Evolutionary conservation across 768 basidiomycete species (phyloP), one percentile per base, ranked within the genome.

Genomic region (Lactarius psammicola): DNA sequence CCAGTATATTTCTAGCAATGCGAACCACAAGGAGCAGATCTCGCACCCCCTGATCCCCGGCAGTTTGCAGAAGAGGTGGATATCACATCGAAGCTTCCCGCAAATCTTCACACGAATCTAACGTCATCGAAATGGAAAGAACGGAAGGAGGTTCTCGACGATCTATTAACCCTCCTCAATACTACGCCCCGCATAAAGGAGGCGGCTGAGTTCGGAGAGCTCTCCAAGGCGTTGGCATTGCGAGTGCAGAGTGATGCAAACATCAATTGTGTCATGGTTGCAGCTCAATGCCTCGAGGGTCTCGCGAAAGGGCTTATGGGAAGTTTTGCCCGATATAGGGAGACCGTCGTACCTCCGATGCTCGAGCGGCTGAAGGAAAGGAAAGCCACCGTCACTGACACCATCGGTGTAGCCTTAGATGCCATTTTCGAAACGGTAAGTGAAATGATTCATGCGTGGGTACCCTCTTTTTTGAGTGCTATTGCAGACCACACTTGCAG

Each of bases 101-200:
- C 85, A 3, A 87, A 87, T 63, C 80, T 98, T 66, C 85, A 91
- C 64, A 80, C 87, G 2, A 80, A 83, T 59, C 81, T 99, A 58
- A 84, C 87, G 28, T 98, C 97, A 4, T 87, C 93, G 0, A 98
- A 98, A 76, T 99, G 97, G 97, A 98, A 99, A 73, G 97, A 99
- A 70, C 86, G 94, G 46, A 95, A 98, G 73, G 92, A 95, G 71
- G 90, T 85, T 2, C 79, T 98, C 36, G 95, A 97, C 69, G 92
- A 93, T 31, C 81, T 96, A 28, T 80, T 87, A 54, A 83, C 84
- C 2, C 77, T 93, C 40, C 77, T 98, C 34, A 84, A 84, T 60
- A 78, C 85, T 9, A 83, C 88, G 3, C 87, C 89, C 15, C 84
- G 87, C 64, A 90, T 98, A 71, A 87, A 87, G 71, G 94, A 96